Base-by-base conservation (phyloP, 768 basidiomycete genomes). In the Boletus eberwhitei region DNA sequence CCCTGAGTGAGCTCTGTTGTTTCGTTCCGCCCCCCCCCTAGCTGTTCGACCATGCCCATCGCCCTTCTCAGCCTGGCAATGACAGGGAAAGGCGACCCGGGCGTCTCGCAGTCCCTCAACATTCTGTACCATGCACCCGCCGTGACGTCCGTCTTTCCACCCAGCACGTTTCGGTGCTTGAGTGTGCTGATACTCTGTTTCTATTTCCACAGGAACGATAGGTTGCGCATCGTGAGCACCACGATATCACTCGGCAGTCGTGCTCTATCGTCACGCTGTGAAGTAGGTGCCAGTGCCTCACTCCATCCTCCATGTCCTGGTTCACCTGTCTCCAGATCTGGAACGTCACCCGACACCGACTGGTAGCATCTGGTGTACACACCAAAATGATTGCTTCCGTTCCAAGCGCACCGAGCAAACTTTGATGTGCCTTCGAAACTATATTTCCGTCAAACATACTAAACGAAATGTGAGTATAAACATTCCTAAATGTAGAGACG, bases 91-190 rank as follows among this genome's bases (percentile, higher is more conserved):
- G 45, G 60, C 48, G 38, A 73, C 64, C 19, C 52, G 0, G 67
- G 71, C 31, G 82, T 84, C 8, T 81, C 81, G 0, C 80, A 81
- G 58, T 75, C 80, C 1, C 62, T 84, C 41, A 77, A 81, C 42
- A 67, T 82, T 6, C 70, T 80, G 19, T 84, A 80, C 52, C 83
- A 84, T 52, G 78, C 82, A 47, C 83, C 83, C n/a, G 83, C 82
- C 21, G 57, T 59, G 11, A 26, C 74, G 82, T 83, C 37, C 34
- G 64, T 54, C 26, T 7, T 19, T 43, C 24, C 19, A 13, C 36
- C 9, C 19, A 13, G 3, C 17, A n/a, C 8, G 16, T 12, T 31
- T 34, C 8, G n/a, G 38, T 48, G 36, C n/a, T 14, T 16, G 29
- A 14, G 9, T 3, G 19, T 32, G 17, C 44, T 47, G 40, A 51